Evolutionary conservation across 768 basidiomycete species (phyloP).

Genomic region (Russula vinacea): DNA sequence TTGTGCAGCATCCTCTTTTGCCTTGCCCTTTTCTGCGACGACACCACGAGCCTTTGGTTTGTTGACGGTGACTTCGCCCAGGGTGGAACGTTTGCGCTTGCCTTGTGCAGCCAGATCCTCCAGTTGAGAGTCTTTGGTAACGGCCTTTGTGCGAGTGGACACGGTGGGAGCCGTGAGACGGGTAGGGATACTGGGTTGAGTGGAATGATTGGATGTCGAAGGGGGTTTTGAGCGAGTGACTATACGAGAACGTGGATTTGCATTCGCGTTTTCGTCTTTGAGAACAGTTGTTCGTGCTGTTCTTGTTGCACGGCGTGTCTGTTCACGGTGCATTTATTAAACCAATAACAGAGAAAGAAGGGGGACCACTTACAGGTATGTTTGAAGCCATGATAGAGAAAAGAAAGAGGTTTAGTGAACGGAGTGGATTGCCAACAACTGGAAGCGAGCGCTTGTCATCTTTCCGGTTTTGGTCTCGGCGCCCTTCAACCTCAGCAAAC

Average conservation of each 20-base stretch:
- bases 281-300: slow-evolving; percentile 49
- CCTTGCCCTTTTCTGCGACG: slow-evolving; percentile 54
- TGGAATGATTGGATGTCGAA: slow-evolving; percentile 42
- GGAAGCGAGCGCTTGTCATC: not conserved
- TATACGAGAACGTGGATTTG: slow-evolving; percentile 50
- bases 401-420: slow-evolving; percentile 10
- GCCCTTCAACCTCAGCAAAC: slow-evolving; percentile 40
- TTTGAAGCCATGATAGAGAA: slow-evolving; percentile 40
- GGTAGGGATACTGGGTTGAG: slow-evolving; percentile 38
- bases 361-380: slow-evolving; percentile 42
- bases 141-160: slow-evolving; percentile 50
- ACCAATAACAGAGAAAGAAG: not conserved
- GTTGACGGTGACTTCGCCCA: slow-evolving; percentile 69
- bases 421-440: slow-evolving; percentile 12
- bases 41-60: slow-evolving; percentile 39
- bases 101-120: slow-evolving; percentile 48
- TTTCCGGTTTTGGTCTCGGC: slow-evolving; percentile 31
- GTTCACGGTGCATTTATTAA: not conserved
- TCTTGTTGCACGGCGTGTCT: slow-evolving; percentile 67
- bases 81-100: slow-evolving; percentile 73
- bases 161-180: slow-evolving; percentile 49
- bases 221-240: slow-evolving; percentile 59
- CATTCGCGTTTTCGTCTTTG: slow-evolving; percentile 70
- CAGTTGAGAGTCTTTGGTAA: slow-evolving; percentile 43
- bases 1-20: slow-evolving; percentile 41